Evolutionary conservation across 345 rosid genomes (phyloP), one percentile per base, ranked within the genome.

Genomic region (Brassica carinata): DNA sequence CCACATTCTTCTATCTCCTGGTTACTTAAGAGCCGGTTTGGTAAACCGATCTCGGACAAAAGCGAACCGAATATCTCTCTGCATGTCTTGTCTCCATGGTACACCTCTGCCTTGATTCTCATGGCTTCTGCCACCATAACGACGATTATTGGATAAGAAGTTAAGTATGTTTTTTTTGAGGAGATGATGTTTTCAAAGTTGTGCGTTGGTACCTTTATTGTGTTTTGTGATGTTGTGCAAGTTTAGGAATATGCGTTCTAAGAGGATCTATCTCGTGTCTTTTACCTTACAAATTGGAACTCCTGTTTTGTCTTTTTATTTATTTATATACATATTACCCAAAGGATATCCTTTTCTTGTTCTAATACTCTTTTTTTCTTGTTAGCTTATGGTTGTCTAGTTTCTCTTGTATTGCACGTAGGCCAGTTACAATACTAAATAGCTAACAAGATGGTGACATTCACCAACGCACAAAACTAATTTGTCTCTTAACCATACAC

Each of bases 1-100:
- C 97, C 97, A 19, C 88, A 89, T 83, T 92, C 98, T 57, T 86
- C 85, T 3, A 94, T 91, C 86, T 90, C 90, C 2, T 85, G 85
- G 33, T 85, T 38, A 9, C 89, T 79, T 40, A 90, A 38, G 3
- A 94, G 86, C 11, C 86, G 89, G 36, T 82, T 84, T 0, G 97
- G 98, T 43, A 94, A 72, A 7, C 93, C 97, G 7, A 84, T 81
- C 77, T 86, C 94, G 5, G 77, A 36, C 6, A 94, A 82, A 64
- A 90, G 75, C 0, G 68, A 77, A 59, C 71, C 74, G 7, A 91
- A 82, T 75, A 86, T 90, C 34, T 83, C 85, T 40, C 87, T 83
- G 89, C 98, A 90, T 71, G 85, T 71, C 53, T 88, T 83, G 67
- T 89, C 87, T 10, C 90, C 97, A 10, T 85, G 79, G 73, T 77